Evolutionary conservation across 805 yeast species (phyloP).

Genomic region (Danielia oregonensis): DNA sequence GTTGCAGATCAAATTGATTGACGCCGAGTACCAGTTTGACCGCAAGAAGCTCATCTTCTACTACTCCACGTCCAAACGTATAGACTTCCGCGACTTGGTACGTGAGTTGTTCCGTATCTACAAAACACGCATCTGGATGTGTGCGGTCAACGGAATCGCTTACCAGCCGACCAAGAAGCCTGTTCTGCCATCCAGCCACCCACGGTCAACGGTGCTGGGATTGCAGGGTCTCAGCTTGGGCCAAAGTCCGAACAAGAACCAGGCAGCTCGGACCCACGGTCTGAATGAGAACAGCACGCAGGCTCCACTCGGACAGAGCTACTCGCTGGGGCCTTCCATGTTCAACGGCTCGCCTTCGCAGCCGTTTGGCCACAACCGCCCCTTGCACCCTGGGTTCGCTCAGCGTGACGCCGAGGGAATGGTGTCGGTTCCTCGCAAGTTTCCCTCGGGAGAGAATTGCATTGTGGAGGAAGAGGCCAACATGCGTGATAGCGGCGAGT

Average conservation of each 20-base stretch:
- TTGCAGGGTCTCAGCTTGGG: background rate
- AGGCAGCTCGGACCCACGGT: background rate
- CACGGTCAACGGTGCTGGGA: background rate
- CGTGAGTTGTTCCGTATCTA: slow-evolving; percentile 71
- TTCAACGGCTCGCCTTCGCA: background rate
- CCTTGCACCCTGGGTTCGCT: background rate
- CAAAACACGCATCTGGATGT: slow-evolving; percentile 79
- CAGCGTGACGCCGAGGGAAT: background rate
- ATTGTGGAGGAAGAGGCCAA: slow-evolving; percentile 1
- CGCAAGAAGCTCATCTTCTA: slow-evolving; percentile 73
- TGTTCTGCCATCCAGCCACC: background rate
- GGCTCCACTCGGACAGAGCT: no score
- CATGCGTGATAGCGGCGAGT: slow-evolving; percentile 13
- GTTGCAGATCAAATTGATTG: slow-evolving; percentile 57
- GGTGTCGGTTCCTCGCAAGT: slow-evolving; percentile 7
- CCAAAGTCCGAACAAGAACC: background rate
- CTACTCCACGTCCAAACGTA: slow-evolving; percentile 48
- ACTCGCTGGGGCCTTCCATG: no score
- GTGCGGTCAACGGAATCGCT: slow-evolving; percentile 57
- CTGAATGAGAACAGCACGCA: no score
- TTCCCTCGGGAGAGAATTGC: background rate
- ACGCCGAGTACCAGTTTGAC: slow-evolving; percentile 81
- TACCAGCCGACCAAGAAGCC: slow-evolving; percentile 12
- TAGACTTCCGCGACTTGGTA: slow-evolving; percentile 70
- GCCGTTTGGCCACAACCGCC: background rate